Base-by-base conservation (phyloP, 495 filamentous ascomycete genomes). In the Rhypophila decipiens region DNA sequence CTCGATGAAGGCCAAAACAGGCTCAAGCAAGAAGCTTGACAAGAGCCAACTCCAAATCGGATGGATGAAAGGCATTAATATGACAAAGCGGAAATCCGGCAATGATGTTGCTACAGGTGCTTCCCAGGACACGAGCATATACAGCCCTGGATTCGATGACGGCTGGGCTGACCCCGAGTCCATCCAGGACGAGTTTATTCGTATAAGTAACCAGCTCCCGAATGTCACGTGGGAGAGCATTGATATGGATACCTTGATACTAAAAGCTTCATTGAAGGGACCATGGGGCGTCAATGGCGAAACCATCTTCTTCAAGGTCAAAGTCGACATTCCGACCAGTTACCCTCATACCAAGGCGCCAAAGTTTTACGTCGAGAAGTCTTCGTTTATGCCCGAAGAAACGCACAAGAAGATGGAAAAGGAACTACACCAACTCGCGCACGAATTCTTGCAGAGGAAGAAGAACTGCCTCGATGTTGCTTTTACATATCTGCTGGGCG, bases 11-110 rank as follows among this genome's bases (percentile, higher is more conserved):
- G 80, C 77, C 1, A 81, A 78, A 37, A 74, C 72, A 19, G 72
- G 67, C 29, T 42, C 73, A 12, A 68, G 70, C 41, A 81, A 78
- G 42, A 75, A 83, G 39, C 71, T 75, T n/a, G 88, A 89, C 55
- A 65, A 67, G 18, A 67, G 63, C 38, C 61, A 68, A 10, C 64
- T 72, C 15, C 88, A 78, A 27, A 91, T 96, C 47, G 76, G 82
- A 12, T 96, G 90, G 90, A 95, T 96, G 87, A 87, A 82, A 48
- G 88, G 89, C 24, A 88, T 96, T 34, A 93, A 88, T 50, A 90
- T 96, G 56, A 78, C 71, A 21, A 83, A 83, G 52, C 69, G 74
- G 43, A 75, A 75, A 41, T 52, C 65, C 0, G 35, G 56, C 24
- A 59, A 62, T 10, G 60, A 63, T 12, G 42, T 55, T 11, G 53